Evolutionary conservation across 2,329 filamentous ascomycete genomes (phyloP), one percentile per base, ranked within the genome.

Genomic region (Fusarium caatingaense): DNA sequence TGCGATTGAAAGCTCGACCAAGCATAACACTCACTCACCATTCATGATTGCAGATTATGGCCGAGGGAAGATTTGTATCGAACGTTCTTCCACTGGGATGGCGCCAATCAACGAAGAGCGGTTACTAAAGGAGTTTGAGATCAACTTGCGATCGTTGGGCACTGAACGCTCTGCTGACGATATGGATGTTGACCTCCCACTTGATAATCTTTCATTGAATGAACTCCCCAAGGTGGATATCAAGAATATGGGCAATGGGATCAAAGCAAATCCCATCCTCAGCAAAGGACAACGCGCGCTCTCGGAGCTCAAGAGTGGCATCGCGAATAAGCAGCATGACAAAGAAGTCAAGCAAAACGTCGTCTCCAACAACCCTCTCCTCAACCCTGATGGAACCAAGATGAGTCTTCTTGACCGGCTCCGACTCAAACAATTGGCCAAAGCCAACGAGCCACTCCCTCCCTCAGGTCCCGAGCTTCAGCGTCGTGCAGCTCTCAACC

Each of bases 401-500:
- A 89, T 91, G 82, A 88, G 88, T 56, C 87, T 97, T 25, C 84
- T 96, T 60, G 92, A 94, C 78, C 90, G 92, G 50, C 87, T 97
- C 68, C 90, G 91, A 68, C 84, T 86, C 57, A 95, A 95, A 82
- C 88, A 92, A 71, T 79, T 85, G 71, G 83, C 87, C 77, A 86
- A 86, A 71, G 78, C 83, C 11, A 83, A 80, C 51, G 92, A 90
- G 76, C 78, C 85, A 7, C 78, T 85, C 0, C 88, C 90, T 0
- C 82, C 91, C 2, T 84, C 89, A 2, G 74, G 85, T 1, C 83
- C 86, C 0, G 85, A 89, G 71, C 80, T 92, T 5, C 82, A 87
- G 66, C 89, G 90, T 15, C 86, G 84, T 16, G 87, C 88, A 6
- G 92, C 92, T 0, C 82, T 93, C 25, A 88, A 91, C 72, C 87